Conservation (phyloP, 2,329 filamentous ascomycete genomes). For the Lachnellula arida region DNA sequence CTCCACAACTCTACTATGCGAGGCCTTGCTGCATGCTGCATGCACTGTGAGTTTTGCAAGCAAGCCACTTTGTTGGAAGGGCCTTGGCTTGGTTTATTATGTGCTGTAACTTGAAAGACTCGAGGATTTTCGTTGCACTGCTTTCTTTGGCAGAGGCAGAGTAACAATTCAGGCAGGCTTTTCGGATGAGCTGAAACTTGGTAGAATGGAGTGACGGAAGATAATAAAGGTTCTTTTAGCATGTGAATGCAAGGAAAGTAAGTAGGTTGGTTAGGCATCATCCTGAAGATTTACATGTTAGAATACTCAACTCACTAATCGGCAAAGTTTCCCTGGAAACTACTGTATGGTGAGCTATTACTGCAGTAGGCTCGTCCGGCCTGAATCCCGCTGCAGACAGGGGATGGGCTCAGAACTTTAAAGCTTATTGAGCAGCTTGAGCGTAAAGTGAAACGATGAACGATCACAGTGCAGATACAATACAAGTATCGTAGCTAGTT, state of each 20-base stretch:
- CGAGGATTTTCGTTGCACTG: background rate
- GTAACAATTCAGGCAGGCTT: background rate
- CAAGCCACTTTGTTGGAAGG: background rate
- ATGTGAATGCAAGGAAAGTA: too few species aligned
- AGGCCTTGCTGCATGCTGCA: slow-evolving; percentile 7
- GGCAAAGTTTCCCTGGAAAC: too few species aligned
- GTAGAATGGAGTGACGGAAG: background rate
- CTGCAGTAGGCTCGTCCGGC: too few species aligned
- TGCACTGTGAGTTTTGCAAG: slow-evolving; percentile 2
- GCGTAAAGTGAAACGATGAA: background rate
- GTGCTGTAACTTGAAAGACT: background rate
- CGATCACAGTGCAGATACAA: background rate
- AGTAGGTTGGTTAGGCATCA: too few species aligned
- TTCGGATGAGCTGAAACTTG: background rate
- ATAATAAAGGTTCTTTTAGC: background rate
- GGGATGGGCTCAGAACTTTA: background rate
- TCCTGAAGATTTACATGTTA: too few species aligned
- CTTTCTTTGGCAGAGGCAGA: background rate
- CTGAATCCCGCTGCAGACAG: background rate
- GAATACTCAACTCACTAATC: too few species aligned
- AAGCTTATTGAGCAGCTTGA: background rate
- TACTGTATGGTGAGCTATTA: too few species aligned
- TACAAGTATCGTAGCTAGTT: background rate
- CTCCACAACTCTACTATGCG: background rate
- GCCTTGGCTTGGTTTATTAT: background rate